Percentiles rank a stretch among this genome's conserved stretches.
These are phyloP conservation scores for Pontederia crassipes DNA, from an alignment of 176 grass and related monocot genomes.

Conservation along the genomic window DNA sequence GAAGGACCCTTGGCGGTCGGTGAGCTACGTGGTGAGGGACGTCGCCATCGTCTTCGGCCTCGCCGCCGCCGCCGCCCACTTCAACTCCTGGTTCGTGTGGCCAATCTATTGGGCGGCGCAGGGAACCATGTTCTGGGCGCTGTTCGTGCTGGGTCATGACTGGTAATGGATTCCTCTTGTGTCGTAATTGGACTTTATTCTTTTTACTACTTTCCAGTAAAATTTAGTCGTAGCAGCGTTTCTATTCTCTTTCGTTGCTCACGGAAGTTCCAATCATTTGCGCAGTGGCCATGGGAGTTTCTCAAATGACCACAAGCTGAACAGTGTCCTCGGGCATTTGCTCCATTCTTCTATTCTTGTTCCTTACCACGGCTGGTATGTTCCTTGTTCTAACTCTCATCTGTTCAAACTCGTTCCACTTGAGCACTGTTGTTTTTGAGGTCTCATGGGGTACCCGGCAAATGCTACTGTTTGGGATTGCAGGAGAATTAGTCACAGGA, in stretches of 20 bases:
- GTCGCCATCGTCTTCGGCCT: slow-evolving; percentile 8
- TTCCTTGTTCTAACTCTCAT: background rate
- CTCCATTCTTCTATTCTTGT: slow-evolving; percentile 77
- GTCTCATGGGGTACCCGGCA: background rate
- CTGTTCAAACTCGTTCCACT: background rate
- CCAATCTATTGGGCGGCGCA: slow-evolving; percentile 19
- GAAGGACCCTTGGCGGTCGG: slow-evolving; percentile 14
- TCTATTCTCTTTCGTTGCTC: background rate
- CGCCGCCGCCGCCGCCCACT: slow-evolving; percentile 2
- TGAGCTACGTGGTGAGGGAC: slow-evolving; percentile 18
- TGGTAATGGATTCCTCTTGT: background rate
- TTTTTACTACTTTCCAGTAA: background rate
- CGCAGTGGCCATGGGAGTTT: slow-evolving; percentile 86
- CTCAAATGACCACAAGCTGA: slow-evolving; percentile 40
- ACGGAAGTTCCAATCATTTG: background rate
- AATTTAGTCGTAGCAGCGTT: too few species aligned
- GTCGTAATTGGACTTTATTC: background rate
- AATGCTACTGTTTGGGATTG: background rate
- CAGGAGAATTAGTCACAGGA: slow-evolving; percentile 97
- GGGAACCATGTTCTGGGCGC: slow-evolving; percentile 21
- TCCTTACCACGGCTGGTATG: slow-evolving; percentile 79
- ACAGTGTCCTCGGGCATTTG: slow-evolving; percentile 56
- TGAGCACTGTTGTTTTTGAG: background rate
- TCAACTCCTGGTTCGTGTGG: slow-evolving; percentile 16
- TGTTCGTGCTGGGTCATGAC: slow-evolving; percentile 20